phyloP scores from a whole-genome alignment of 768 basidiomycete species.

The Lentinula edodes region DNA sequence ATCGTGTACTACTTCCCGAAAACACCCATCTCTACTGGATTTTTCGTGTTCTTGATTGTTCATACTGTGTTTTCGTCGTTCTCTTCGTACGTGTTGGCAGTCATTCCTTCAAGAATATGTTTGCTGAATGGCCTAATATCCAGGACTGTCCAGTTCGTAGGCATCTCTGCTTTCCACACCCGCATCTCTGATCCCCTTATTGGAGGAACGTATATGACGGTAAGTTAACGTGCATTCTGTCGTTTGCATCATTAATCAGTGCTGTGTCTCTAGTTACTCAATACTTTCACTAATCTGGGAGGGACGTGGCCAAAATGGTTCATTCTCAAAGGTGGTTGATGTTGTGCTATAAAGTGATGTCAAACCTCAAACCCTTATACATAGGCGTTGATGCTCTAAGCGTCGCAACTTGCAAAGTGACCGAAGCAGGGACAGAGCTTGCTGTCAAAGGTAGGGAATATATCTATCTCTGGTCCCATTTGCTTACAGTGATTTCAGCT shows the following conservation, averaged over 20 bases:
- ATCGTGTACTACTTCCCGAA: conserved; percentile 84
- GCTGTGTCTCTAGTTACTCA: conserved; percentile 58
- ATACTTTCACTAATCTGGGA: conserved; percentile 94
- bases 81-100: conserved; percentile 54
- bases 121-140: conserved; percentile 4
- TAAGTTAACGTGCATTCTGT: conserved; percentile 28
- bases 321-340: conserved; percentile 74
- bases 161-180: conserved; percentile 98
- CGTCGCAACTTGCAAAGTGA: conserved; percentile 75
- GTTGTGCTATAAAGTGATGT: neutral
- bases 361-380: conserved; percentile 10
- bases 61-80: conserved; percentile 84
- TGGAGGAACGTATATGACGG: conserved; percentile 99
- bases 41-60: conserved; percentile 75
- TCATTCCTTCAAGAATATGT: neutral
- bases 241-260: neutral
- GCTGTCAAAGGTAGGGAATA: conserved; percentile 44
- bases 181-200: conserved; percentile 94
- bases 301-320: conserved; percentile 99
- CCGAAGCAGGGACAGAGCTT: conserved; percentile 47
- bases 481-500: conserved; percentile 35
- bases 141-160: conserved; percentile 98
- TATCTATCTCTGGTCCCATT: neutral
- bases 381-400: conserved; percentile 85
- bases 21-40: conserved; percentile 64